Conservation (phyloP, 768 basidiomycete species). For the Psilocybe azurescens region DNA sequence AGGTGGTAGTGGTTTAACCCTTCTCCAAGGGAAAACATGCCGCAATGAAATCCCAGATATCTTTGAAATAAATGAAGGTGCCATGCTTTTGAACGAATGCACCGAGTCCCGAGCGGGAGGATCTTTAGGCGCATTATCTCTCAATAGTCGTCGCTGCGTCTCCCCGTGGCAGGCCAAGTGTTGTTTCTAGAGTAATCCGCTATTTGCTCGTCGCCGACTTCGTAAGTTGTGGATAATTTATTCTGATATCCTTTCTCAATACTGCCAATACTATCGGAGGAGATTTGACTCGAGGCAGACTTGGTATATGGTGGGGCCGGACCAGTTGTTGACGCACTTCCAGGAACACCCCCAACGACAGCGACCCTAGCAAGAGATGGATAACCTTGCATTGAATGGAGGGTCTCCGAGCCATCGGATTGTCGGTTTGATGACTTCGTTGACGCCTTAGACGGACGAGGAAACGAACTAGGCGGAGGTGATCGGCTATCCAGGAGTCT, state of each 20-base stretch:
- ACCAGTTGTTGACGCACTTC: constrained; percentile 34
- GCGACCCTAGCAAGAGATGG: constrained; percentile 30
- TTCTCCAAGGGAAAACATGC: constrained; percentile 46
- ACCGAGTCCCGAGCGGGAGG: constrained; percentile 42
- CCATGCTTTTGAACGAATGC: constrained; percentile 50
- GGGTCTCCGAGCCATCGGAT: constrained; percentile 45
- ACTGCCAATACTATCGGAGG: constrained; percentile 25
- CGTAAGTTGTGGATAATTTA: constrained; percentile 28
- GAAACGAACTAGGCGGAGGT: constrained; percentile 40
- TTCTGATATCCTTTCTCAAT: constrained; percentile 23
- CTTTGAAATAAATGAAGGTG: constrained; percentile 57
- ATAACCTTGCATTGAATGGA: constrained; percentile 38
- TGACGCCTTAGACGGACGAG: constrained; percentile 29
- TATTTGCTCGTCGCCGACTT: constrained; percentile 21
- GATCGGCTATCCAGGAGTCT: constrained; percentile 21
- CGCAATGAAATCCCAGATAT: constrained; percentile 46
- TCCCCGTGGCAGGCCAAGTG: constrained; percentile 19
- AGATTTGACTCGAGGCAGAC: constrained; percentile 23
- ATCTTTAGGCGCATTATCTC: constrained; percentile 15
- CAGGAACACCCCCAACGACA: constrained; percentile 24
- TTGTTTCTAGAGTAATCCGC: constrained; percentile 16
- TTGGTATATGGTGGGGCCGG: constrained; percentile 35
- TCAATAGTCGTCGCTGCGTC: constrained; percentile 14
- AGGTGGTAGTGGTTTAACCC: constrained; percentile 61
- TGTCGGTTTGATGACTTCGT: constrained; percentile 25